Evolutionary conservation across 192 early-diverging fungal species (phyloP).

Genomic region (Coemansia nantahalensis): DNA sequence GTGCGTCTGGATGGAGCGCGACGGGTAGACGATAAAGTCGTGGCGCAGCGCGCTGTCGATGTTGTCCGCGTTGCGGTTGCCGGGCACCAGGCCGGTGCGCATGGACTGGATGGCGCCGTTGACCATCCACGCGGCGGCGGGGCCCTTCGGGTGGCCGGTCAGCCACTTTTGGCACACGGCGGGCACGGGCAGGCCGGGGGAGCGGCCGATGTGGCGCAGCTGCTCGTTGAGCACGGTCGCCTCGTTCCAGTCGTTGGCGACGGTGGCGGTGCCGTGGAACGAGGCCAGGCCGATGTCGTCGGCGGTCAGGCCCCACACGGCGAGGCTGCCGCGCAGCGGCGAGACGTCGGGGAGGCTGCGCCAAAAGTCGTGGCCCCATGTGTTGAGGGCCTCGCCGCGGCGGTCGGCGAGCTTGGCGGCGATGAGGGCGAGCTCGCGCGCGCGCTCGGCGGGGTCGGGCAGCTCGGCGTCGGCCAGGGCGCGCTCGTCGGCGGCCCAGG

Average conservation of each 20-base stretch:
- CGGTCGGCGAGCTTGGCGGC: slow-evolving; percentile 43
- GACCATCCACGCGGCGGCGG: slow-evolving; percentile 96
- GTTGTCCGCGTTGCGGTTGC: slow-evolving; percentile 85
- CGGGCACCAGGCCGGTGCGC: slow-evolving; percentile 83
- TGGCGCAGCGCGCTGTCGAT: too few species aligned
- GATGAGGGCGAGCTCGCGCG: background rate
- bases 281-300: too few species aligned
- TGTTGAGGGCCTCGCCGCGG: slow-evolving; percentile 65
- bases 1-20: too few species aligned
- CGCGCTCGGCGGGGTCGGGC: too few species aligned
- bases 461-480: background rate
- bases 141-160: slow-evolving; percentile 94
- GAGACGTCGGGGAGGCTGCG: slow-evolving; percentile 68
- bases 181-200: slow-evolving; percentile 74
- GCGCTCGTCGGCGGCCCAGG: slow-evolving; percentile 19
- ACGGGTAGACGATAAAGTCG: slow-evolving; percentile 82
- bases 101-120: slow-evolving; percentile 88
- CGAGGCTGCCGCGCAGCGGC: slow-evolving; percentile 80
- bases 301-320: too few species aligned
- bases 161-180: too few species aligned
- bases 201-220: slow-evolving; percentile 81
- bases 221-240: slow-evolving; percentile 82
- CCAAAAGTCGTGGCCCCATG: slow-evolving; percentile 86
- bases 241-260: slow-evolving; percentile 96
- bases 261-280: slow-evolving; percentile 89